phyloP scores from a whole-genome alignment of 352 stramenopile genomes.

The Globisporangium recalcitrans region DNA sequence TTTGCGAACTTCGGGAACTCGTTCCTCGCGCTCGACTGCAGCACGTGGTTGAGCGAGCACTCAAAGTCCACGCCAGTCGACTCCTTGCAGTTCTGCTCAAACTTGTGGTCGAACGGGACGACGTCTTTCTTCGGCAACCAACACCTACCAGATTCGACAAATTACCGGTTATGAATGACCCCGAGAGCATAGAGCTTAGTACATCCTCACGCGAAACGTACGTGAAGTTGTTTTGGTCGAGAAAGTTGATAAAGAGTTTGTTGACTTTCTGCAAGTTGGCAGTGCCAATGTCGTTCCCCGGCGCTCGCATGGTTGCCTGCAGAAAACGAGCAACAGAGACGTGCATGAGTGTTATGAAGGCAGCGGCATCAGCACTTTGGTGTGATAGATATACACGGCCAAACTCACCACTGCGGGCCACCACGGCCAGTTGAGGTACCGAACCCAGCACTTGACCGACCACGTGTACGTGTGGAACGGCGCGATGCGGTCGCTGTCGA shows the following conservation, averaged over 20 bases:
- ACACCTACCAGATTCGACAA: conserved; percentile 35
- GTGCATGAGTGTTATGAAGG: not conserved
- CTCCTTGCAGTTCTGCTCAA: conserved; percentile 27
- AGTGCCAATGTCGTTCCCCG: conserved; percentile 37
- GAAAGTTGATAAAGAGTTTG: conserved; percentile 50
- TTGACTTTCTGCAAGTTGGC: conserved; percentile 30
- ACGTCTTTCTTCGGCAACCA: conserved; percentile 42
- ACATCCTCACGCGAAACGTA: too few species aligned
- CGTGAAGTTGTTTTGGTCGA: conserved; percentile 39
- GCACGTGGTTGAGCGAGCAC: conserved; percentile 24
- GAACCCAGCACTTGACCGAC: conserved; percentile 76
- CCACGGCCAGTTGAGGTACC: conserved; percentile 72
- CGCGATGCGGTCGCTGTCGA: conserved; percentile 55
- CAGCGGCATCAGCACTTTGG: too few species aligned
- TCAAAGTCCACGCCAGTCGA: conserved; percentile 40
- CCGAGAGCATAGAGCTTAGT: too few species aligned
- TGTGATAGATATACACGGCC: too few species aligned
- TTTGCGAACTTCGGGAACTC: conserved; percentile 39
- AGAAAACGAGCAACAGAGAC: too few species aligned
- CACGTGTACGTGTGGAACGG: conserved; percentile 78
- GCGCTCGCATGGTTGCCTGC: conserved; percentile 55
- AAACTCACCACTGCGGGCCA: conserved; percentile 56
- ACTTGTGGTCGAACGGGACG: conserved; percentile 31
- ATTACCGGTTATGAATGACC: too few species aligned
- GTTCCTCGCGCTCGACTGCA: conserved; percentile 37